Evolutionary conservation across 2,329 filamentous ascomycete species (phyloP).

Genomic region (Claviceps capensis): DNA sequence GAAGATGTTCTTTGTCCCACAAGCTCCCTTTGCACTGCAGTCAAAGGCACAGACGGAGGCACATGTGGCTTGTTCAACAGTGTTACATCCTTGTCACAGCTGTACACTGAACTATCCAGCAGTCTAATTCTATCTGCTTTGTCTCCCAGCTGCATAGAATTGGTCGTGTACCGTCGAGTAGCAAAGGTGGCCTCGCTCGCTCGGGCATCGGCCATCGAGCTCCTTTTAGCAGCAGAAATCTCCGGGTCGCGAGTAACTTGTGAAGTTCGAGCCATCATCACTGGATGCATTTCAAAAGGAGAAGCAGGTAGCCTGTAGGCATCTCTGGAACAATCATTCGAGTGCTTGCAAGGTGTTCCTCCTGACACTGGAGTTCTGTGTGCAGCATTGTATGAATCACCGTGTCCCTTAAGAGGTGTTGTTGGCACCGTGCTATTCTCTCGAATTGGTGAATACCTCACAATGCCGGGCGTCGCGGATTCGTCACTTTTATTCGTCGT

Average conservation of each 20-base stretch:
- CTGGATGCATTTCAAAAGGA: slow-evolving; percentile 7
- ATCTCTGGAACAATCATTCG: background rate
- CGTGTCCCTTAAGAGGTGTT: background rate
- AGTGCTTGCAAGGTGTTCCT: background rate
- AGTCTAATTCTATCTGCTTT: slow-evolving; percentile 1
- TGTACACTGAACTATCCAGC: background rate
- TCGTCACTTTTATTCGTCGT: background rate
- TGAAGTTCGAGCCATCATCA: background rate
- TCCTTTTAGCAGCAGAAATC: slow-evolving; percentile 1
- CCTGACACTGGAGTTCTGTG: background rate
- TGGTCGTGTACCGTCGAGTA: slow-evolving; percentile 4
- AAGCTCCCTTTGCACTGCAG: background rate
- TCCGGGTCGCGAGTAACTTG: background rate
- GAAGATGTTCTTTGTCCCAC: background rate
- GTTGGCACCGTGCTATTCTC: background rate
- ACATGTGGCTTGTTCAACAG: background rate
- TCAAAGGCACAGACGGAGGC: background rate
- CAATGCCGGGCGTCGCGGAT: background rate
- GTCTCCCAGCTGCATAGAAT: slow-evolving; percentile 2
- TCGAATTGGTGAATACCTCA: background rate
- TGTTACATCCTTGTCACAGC: background rate
- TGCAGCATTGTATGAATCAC: background rate
- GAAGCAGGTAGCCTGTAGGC: background rate
- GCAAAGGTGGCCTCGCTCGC: background rate
- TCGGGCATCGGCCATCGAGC: background rate